phyloP scores from a whole-genome alignment of 768 basidiomycete genomes.

The Solioccasus polychromus region DNA sequence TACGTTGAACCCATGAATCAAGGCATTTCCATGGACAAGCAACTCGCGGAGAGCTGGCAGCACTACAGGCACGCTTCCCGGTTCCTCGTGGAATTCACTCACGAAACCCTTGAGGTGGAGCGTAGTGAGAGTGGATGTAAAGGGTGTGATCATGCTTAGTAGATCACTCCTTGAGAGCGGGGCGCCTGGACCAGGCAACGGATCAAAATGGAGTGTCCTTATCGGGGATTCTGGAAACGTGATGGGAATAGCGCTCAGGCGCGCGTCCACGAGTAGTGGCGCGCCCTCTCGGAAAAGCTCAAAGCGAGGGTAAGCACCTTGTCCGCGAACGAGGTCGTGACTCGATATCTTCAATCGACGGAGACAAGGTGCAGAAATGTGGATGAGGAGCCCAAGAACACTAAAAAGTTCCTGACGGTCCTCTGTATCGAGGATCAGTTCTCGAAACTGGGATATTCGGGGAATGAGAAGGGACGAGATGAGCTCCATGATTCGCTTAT shows the following conservation, averaged over 20 bases:
- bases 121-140: conserved; percentile 25
- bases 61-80: conserved; percentile 31
- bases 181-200: conserved; percentile 26
- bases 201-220: conserved; percentile 36
- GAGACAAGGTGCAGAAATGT: conserved; percentile 25
- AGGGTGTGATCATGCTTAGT: conserved; percentile 29
- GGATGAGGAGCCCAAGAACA: conserved; percentile 22
- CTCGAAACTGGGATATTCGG: conserved; percentile 31
- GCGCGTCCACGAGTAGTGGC: conserved; percentile 29
- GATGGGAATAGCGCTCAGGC: conserved; percentile 33
- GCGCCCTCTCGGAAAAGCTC: conserved; percentile 33
- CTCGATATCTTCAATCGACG: conserved; percentile 30
- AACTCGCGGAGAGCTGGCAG: conserved; percentile 29
- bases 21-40: conserved; percentile 30
- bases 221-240: conserved; percentile 27
- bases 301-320: conserved; percentile 28
- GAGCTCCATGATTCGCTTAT: conserved; percentile 23
- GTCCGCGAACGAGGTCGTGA: conserved; percentile 19
- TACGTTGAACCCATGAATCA: conserved; percentile 33
- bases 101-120: conserved; percentile 33
- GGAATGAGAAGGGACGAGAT: conserved; percentile 27
- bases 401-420: conserved; percentile 29
- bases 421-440: conserved; percentile 30
- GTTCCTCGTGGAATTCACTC: conserved; percentile 32
- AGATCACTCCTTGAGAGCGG: conserved; percentile 28